These are phyloP conservation scores for Trifolium pratense DNA, from an alignment of 306 rosid genomes.

Conservation along the genomic window DNA sequence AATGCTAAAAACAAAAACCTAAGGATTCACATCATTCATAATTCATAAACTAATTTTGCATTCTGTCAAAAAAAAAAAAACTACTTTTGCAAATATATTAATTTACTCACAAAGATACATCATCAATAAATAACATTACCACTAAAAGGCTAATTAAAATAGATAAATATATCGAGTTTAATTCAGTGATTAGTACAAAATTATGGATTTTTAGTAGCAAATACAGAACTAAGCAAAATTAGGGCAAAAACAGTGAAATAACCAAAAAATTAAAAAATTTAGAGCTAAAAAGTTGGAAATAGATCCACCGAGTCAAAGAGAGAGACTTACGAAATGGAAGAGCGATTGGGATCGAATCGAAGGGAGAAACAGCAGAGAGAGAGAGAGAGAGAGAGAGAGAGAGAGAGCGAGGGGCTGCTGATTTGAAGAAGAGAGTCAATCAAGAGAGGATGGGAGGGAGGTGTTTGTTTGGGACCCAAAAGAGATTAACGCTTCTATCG, in stretches of 20 bases:
- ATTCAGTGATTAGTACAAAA: neutral
- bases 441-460: neutral
- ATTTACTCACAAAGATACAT: neutral
- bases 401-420: neutral
- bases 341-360: slow-evolving; percentile 37
- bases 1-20: neutral
- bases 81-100: neutral
- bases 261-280: neutral
- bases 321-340: slow-evolving; percentile 49
- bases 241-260: neutral
- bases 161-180: neutral
- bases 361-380: neutral
- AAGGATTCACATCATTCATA: neutral
- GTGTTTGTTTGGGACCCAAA: slow-evolving; percentile 14
- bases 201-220: neutral
- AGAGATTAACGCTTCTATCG: neutral
- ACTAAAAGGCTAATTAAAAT: slow-evolving; percentile 7
- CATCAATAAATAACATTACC: neutral
- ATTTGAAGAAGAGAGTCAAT: slow-evolving; percentile 20
- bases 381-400: neutral
- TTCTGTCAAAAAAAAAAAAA: neutral
- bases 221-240: neutral
- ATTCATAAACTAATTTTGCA: neutral
- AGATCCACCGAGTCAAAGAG: slow-evolving; percentile 41
- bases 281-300: slow-evolving; percentile 10